Base-by-base conservation (phyloP, 169 alveolate species). In the Cryptosporidium bovis region DNA sequence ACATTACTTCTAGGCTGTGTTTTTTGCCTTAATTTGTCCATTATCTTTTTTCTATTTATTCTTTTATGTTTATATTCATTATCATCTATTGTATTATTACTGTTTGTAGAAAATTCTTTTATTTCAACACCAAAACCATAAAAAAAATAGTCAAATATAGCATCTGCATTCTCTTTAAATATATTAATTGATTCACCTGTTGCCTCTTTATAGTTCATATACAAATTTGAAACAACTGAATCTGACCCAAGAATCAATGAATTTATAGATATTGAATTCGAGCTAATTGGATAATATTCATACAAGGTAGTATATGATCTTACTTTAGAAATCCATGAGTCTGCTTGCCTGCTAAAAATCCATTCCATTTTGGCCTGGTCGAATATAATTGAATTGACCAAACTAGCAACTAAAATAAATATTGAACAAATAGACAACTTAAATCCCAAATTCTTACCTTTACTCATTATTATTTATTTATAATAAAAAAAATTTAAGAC, bases 341-440 rank as follows among this genome's bases (percentile, higher is more conserved):
- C 87, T 18, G 87, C 87, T 31, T 77, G 87, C 33, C 87, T 77
- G 53, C 87, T 77, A 48, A 77, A 77, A 16, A 77, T 77, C 87
- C 87, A 77, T 0, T 62, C 71, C 27, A 48, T 40, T 24, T 77
- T 77, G 13, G 87, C 77, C 53, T 77, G 87, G 31, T 77, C 87
- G 27, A 77, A 77, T 12, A 77, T 20, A 15, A 77, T 29, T 60
- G 77, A 33, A 77, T 77, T 40, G 15, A 60, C 87, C 16, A 62
- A 56, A 40, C 71, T 40, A 1, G 51, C 3, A 5, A 69, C 29
- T 34, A 53, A 55, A 2, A 55, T 13, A 53, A 31, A 55, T 10
- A 55, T 5, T 13, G 64, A 27, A 7, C 31, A 40, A 40, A 3
- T 40, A 40, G 10, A 40, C 48, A 40, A 8, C 48, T 40, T 40